Base-by-base conservation (phyloP, 2,329 filamentous ascomycete species). In the Trichoderma atrobrunneum region DNA sequence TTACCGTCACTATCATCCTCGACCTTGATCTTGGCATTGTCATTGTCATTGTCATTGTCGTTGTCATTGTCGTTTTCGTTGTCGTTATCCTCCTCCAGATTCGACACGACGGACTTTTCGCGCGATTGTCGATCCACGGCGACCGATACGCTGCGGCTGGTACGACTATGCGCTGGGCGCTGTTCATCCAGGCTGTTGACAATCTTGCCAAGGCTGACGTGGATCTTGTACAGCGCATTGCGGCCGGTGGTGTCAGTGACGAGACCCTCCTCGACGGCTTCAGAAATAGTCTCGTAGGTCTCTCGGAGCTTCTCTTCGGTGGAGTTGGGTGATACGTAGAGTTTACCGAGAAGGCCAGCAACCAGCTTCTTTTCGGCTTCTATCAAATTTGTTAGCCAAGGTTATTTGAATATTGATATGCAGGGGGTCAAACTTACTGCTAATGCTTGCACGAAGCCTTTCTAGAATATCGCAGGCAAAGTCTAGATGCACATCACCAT, bases 361-460 rank as follows among this genome's bases (percentile, higher is more conserved):
- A 96, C 84, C 1, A 91, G 87, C 80, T 97, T 98, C 83, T 93
- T 93, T 81, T 98, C 95, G 75, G 97, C 94, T 79, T 93, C 92
- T 91, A 78, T 79, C 65, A 73, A 39, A 7, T 2, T 24, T 73
- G 78, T 83, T 80, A 84, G 78, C 65, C 14, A 16, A 12, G 8
- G 59, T 51, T 51, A 10, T 21, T 21, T 12, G 10, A 21, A 21
- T 21, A 11, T 48, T 5, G 43, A 21, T 48, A 21, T 26, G 5
- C n/a, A 21, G 24, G 10, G n/a, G 21, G 28, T 11, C 16, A 21
- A 54, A 84, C 90, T 84, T 88, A 93, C 91, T 93, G 74, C 85
- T 89, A 72, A 90, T 87, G 72, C 87, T 89, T 39, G 88, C 88
- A 26, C 91, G 85, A 1, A 97, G 83, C 72, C 91, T 90, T 75